phyloP scores from a whole-genome alignment of 2,329 filamentous ascomycete genomes.

The Neocatenulostroma microsporum region DNA sequence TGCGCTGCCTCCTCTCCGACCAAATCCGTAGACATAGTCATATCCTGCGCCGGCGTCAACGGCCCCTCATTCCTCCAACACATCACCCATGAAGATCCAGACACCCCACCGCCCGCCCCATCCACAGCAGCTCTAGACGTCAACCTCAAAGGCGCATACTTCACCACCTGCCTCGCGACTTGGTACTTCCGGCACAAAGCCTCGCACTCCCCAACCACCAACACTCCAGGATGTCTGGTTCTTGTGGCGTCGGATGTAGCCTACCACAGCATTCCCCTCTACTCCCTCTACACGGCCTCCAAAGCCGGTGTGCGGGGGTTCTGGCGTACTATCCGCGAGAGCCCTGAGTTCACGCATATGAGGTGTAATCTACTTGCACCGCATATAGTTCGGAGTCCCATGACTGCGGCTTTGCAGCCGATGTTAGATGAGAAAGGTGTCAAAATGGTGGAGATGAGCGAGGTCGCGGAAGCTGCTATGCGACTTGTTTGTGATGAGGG shows the following conservation, averaged over 20 bases:
- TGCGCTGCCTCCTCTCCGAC: slow-evolving; percentile 18
- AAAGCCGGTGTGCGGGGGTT: slow-evolving; percentile 8
- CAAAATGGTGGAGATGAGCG: slow-evolving; percentile 5
- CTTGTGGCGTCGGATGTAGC: slow-evolving; percentile 8
- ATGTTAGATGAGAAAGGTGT: slow-evolving; percentile 8
- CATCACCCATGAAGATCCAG: slow-evolving; percentile 7
- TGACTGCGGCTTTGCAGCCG: slow-evolving; percentile 8
- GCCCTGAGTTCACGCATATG: background rate
- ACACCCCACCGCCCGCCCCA: background rate
- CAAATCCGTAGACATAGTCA: slow-evolving; percentile 24
- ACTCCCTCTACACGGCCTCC: slow-evolving; percentile 7
- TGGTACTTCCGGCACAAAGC: slow-evolving; percentile 6
- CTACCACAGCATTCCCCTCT: slow-evolving; percentile 6
- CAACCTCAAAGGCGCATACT: slow-evolving; percentile 8
- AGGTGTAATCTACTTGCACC: slow-evolving; percentile 10
- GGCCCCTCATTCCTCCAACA: too few species aligned
- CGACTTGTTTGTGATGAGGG: slow-evolving; percentile 7
- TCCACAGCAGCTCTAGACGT: slow-evolving; percentile 5
- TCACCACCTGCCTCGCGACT: slow-evolving; percentile 9
- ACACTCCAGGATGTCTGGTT: too few species aligned
- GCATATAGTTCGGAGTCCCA: slow-evolving; percentile 9
- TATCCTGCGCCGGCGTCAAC: slow-evolving; percentile 21
- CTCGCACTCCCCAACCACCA: background rate
- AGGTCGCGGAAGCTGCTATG: slow-evolving; percentile 9
- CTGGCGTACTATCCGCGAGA: slow-evolving; percentile 6